Base-by-base conservation (phyloP, 176 grass and related monocot species). In the Tuctoria greenei region DNA sequence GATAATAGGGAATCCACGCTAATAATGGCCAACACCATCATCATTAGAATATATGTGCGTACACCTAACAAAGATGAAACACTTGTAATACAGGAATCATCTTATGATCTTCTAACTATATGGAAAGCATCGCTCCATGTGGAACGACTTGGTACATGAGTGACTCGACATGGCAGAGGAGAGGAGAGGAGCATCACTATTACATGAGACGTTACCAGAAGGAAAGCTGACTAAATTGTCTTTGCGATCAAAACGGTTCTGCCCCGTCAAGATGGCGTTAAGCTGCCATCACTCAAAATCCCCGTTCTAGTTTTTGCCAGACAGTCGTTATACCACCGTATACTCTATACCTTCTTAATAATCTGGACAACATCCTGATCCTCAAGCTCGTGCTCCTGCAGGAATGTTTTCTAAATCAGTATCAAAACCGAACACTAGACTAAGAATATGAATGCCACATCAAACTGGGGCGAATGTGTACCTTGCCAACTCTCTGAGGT, bases 311-410 rank as follows among this genome's bases (percentile, higher is more conserved):
- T 35, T 68, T 31, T 47, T 31, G 52, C 7, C 40, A 60, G 83
- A 52, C 26, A 63, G 18, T 6, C 36, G 25, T 25, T 2, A 1
- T 34, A 44, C 55, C 69, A 74, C 7, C 13, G 0, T 57, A 44
- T 73, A 35, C 9, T n/a, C 79, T 86, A 99, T 34, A 99, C 58
- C 74, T 99, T 99, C 82, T 99, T 99, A 21, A 95, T 95, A 67
- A 99, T 99, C 64, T 99, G 95, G 73, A 95, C 89, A 61, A 99
- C 95, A 52, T 99, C 95, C 74, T 99, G 91, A 25, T 99, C 95
- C 26, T 99, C 95, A 58, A 99, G 95, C 76, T 95, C 95, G 64
- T 99, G 95, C 51, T 98, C 91, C 95, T 98, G 69, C 63, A 84
- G 5, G 4, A 20, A 51, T 47, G 35, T 34, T 0, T 21, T 43